Conservation (phyloP, 352 stramenopile genomes). For the Globisporangium emineosum region DNA sequence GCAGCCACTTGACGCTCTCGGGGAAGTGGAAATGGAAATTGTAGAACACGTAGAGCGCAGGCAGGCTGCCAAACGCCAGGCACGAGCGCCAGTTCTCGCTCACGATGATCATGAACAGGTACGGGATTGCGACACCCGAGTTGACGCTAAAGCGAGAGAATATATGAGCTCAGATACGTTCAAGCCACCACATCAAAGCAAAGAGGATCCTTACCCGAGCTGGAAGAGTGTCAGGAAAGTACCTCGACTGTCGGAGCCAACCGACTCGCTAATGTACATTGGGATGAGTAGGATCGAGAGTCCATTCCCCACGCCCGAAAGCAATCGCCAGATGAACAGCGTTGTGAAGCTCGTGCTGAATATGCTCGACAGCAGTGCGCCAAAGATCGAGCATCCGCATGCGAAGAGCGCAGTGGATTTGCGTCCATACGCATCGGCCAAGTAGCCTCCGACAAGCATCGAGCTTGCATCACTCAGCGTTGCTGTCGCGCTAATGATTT, state of each 20-base stretch:
- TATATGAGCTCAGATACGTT: neutral
- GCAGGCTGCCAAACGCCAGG: constrained; percentile 64
- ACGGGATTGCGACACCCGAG: constrained; percentile 68
- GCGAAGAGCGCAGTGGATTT: constrained; percentile 71
- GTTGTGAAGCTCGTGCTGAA: constrained; percentile 53
- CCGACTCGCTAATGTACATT: constrained; percentile 88
- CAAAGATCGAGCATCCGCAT: constrained; percentile 66
- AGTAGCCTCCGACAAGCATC: constrained; percentile 69
- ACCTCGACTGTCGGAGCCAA: constrained; percentile 58
- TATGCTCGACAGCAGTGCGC: constrained; percentile 49
- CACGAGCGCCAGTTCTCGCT: constrained; percentile 79
- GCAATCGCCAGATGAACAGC: constrained; percentile 70
- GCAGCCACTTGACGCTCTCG: constrained; percentile 77
- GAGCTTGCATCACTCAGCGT: constrained; percentile 78
- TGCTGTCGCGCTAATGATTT: constrained; percentile 73
- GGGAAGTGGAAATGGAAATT: constrained; percentile 70
- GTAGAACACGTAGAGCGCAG: constrained; percentile 74
- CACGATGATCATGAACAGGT: constrained; percentile 77
- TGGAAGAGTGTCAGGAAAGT: constrained; percentile 78
- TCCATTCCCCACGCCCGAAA: constrained; percentile 73
- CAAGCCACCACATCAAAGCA: neutral
- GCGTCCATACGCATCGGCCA: constrained; percentile 75
- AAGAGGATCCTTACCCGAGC: constrained; percentile 43
- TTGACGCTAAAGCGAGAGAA: constrained; percentile 45
- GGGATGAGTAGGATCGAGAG: constrained; percentile 84